Base-by-base conservation (phyloP, 176 grass and related monocot species). In the Hordeum marinum region DNA sequence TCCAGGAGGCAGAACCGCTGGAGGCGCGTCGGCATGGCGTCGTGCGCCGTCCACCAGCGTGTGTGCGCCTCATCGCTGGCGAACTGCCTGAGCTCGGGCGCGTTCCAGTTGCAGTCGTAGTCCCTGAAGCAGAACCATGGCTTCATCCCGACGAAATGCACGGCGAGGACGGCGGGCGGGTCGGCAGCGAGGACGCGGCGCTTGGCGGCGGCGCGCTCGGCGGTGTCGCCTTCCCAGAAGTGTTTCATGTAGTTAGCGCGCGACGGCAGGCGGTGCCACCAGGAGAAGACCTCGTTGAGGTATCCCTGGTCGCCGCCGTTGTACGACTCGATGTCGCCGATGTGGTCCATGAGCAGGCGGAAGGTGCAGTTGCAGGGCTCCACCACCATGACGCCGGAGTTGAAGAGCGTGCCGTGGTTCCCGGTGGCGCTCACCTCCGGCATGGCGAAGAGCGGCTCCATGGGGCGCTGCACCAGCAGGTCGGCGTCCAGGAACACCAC, bases 81-180 rank as follows among this genome's bases (percentile, higher is more conserved):
- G 86, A 92, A 92, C 86, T 90, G 84, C 8, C 84, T 60, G 67
- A 89, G 80, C 78, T 50, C 77, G 5, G 65, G 43, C 43, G 80
- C 72, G 79, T 92, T 89, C 90, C 90, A 92, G 83, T 92, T 92
- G 84, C 90, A 92, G 83, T 92, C 90, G 83, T 92, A 92, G 87
- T 92, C 87, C 2, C 83, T 35, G 83, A 86, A 92, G 84, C 90
- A 92, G 77, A 92, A 80, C 90, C 90, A 92, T 0, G 90, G 90
- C 71, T 92, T 92, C 43, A 92, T 54, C 0, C 90, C 90, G 0
- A 92, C 87, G 59, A 89, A 92, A 81, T 92, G 90, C 61, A 92
- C 78, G 68, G 90, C 90, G 11, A 89, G 75, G 2, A 79, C 83
- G 5, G 83, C 73, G 1, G 90, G 72, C 58, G 90, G 90, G 67